Percentiles rank a stretch among this genome's conserved stretches.
Evolutionary conservation across 2,329 filamentous ascomycete species (phyloP).

Genomic region (Fusarium nisikadoi): DNA sequence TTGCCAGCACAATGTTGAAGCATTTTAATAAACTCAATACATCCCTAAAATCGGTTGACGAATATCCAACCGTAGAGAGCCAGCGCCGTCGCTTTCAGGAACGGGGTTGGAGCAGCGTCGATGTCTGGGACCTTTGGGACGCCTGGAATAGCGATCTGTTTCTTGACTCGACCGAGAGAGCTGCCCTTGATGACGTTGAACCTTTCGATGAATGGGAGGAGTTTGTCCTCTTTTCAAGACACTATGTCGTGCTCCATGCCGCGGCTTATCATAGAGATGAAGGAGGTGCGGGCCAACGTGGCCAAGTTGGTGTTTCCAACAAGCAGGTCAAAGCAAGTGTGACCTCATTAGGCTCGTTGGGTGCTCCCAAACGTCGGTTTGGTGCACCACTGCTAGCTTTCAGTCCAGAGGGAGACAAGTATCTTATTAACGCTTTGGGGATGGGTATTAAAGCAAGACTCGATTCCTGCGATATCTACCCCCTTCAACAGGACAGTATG

Average conservation of each 20-base stretch:
- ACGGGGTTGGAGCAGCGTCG: slow-evolving; percentile 74
- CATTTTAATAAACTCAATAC: slow-evolving; percentile 86
- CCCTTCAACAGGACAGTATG: slow-evolving; percentile 22
- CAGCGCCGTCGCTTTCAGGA: slow-evolving; percentile 75
- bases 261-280: slow-evolving; percentile 20
- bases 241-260: slow-evolving; percentile 84
- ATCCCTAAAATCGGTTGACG: slow-evolving; percentile 77
- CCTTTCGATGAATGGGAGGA: slow-evolving; percentile 98
- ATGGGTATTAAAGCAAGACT: slow-evolving; percentile 57
- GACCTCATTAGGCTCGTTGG: slow-evolving; percentile 11
- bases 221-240: slow-evolving; percentile 83
- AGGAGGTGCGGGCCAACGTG: not conserved
- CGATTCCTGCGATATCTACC: slow-evolving; percentile 64
- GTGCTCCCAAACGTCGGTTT: slow-evolving; percentile 64
- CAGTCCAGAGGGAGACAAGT: slow-evolving; percentile 54
- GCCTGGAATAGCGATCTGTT: slow-evolving; percentile 80
- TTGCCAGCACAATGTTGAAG: slow-evolving; percentile 84
- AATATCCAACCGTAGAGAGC: slow-evolving; percentile 72
- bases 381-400: slow-evolving; percentile 62
- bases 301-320: not conserved
- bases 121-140: slow-evolving; percentile 80
- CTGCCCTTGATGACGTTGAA: slow-evolving; percentile 74
- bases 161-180: slow-evolving; percentile 68
- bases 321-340: slow-evolving; percentile 17
- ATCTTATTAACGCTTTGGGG: slow-evolving; percentile 58